A percentile compares a stretch with the other conserved stretches of the same genome.
Evolutionary conservation across 768 basidiomycete genomes (phyloP).

Genomic region (Podaxis mareebaensis): DNA sequence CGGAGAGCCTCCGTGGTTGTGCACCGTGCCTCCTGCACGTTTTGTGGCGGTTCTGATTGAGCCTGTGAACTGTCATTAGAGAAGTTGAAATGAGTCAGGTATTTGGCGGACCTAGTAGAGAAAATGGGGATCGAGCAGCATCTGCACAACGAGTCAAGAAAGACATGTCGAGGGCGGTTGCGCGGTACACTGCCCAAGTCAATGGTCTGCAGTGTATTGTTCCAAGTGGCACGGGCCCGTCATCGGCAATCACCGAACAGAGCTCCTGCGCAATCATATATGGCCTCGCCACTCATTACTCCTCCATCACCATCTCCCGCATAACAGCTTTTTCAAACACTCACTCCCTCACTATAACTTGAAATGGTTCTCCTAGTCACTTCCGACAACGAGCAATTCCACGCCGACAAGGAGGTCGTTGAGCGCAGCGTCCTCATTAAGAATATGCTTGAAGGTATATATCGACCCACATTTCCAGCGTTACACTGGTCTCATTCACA

Average conservation of each 20-base stretch:
- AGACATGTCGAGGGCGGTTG: constrained; percentile 35
- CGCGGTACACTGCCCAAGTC: constrained; percentile 20
- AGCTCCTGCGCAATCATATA: not conserved
- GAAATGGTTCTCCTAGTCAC: constrained; percentile 86
- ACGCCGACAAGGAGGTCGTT: constrained; percentile 91
- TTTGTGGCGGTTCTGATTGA: constrained; percentile 94
- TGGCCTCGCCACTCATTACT: constrained; percentile 20
- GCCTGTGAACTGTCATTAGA: constrained; percentile 27
- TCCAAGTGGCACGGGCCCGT: constrained; percentile 20
- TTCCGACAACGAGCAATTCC: constrained; percentile 94
- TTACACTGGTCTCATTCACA: constrained; percentile 15
- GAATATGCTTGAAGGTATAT: constrained; percentile 97
- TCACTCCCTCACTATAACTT: constrained; percentile 4
- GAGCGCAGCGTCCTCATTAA: constrained; percentile 96
- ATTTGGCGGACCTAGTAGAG: constrained; percentile 36
- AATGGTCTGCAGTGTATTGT: not conserved
- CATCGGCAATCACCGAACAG: constrained; percentile 41
- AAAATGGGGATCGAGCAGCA: constrained; percentile 48
- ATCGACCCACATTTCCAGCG: constrained; percentile 20
- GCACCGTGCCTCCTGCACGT: constrained; percentile 90
- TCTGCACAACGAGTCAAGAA: constrained; percentile 48
- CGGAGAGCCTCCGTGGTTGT: constrained; percentile 90
- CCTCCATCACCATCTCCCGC: constrained; percentile 21
- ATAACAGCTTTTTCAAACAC: constrained; percentile 12
- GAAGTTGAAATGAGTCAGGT: not conserved